phyloP scores from a whole-genome alignment of 2,329 filamentous ascomycete genomes.

The Aspergillus transmontanensis region DNA sequence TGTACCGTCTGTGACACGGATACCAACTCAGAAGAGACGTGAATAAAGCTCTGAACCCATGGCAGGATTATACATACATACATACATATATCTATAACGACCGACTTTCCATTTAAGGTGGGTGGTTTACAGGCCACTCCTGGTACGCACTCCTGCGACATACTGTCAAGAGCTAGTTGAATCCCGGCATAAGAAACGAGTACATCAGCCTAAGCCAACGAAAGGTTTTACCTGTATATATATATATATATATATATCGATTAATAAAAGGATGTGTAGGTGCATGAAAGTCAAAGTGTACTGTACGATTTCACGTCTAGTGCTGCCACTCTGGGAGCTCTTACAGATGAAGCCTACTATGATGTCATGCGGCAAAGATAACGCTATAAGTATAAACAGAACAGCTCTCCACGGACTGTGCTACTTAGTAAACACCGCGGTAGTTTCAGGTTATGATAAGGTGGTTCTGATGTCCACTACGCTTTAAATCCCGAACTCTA shows the following conservation, averaged over 20 bases:
- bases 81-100: no score
- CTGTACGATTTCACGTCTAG: neutral
- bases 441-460: neutral
- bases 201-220: neutral
- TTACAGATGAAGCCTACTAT: neutral
- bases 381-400: neutral
- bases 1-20: neutral
- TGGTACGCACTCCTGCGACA: neutral
- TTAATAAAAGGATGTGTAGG: neutral
- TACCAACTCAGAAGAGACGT: neutral
- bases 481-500: neutral
- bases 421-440: neutral
- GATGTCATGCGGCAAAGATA: neutral
- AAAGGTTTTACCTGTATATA: neutral
- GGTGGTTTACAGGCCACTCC: neutral
- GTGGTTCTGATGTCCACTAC: neutral
- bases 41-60: neutral
- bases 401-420: neutral
- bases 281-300: neutral
- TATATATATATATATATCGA: neutral
- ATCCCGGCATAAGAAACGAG: neutral
- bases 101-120: no score
- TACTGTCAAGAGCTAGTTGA: neutral
- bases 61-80: no score
- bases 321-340: neutral